These are phyloP conservation scores for Fraxinus velutina DNA, from an alignment of 305 asterid species.

Conservation along the genomic window DNA sequence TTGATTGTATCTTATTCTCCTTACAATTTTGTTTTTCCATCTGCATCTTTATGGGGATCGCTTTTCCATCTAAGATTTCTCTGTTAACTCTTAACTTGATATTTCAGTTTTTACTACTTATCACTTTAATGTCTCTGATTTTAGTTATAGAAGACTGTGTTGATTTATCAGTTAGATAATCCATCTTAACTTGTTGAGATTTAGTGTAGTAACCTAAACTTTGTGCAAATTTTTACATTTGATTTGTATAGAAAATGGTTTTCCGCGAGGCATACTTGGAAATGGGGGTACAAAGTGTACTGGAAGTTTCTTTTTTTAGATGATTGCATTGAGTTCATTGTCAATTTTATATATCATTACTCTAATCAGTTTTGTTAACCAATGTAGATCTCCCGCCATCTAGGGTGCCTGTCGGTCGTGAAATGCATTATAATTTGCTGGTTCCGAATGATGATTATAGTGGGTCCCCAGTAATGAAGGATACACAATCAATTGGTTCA, in stretches of 20 bases:
- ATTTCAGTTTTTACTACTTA: not conserved
- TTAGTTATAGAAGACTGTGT: not conserved
- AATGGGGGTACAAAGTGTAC: not conserved
- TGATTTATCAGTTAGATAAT: not conserved
- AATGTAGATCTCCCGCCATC: slow-evolving; percentile 29
- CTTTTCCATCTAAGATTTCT: not conserved
- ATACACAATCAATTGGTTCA: slow-evolving; percentile 42
- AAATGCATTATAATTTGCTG: slow-evolving; percentile 26
- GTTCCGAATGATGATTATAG: slow-evolving; percentile 34
- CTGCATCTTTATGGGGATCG: not conserved
- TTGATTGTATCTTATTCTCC: not conserved
- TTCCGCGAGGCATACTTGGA: not conserved
- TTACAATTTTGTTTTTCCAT: not conserved
- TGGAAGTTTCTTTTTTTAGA: not conserved
- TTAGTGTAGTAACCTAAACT: not conserved
- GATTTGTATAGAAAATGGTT: not conserved
- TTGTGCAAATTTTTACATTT: not conserved
- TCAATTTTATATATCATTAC: not conserved
- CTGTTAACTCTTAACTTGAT: not conserved
- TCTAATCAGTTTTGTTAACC: slow-evolving; percentile 7
- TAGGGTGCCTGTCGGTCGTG: slow-evolving; percentile 30
- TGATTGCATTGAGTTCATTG: not conserved
- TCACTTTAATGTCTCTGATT: not conserved
- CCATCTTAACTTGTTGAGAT: not conserved
- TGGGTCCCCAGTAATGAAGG: slow-evolving; percentile 31